phyloP scores from a whole-genome alignment of 495 filamentous ascomycete genomes.

The Penicillium maclennaniae region DNA sequence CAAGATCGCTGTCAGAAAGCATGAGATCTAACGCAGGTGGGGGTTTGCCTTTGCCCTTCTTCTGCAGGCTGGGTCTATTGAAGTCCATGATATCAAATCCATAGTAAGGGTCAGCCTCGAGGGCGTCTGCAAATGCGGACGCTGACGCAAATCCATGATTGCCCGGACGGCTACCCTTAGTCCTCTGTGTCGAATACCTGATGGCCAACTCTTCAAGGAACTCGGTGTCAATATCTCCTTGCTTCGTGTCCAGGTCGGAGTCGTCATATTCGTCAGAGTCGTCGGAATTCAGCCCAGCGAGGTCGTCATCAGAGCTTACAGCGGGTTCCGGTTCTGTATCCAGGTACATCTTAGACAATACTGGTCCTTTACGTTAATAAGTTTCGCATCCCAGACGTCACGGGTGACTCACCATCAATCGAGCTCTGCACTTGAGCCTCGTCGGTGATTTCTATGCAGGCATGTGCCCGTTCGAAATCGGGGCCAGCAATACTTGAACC shows the following conservation, averaged over 20 bases:
- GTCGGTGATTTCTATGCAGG: neutral
- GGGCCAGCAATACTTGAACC: constrained; percentile 2
- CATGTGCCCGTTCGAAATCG: neutral
- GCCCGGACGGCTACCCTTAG: constrained; percentile 7
- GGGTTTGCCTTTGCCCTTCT: constrained; percentile 55
- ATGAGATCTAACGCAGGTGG: constrained; percentile 41
- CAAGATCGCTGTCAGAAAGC: constrained; percentile 72
- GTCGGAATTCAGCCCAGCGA: constrained; percentile 7
- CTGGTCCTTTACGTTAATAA: constrained; percentile 8
- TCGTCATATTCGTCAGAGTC: constrained; percentile 3
- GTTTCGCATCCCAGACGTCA: neutral
- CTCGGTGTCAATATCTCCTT: constrained; percentile 14
- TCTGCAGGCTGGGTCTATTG: constrained; percentile 56
- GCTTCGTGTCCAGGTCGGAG: constrained; percentile 4
- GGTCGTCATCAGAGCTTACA: constrained; percentile 26
- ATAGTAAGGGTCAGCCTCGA: constrained; percentile 59
- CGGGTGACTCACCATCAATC: constrained; percentile 6
- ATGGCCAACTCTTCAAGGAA: constrained; percentile 19
- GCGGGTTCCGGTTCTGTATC: constrained; percentile 8
- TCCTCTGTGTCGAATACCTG: constrained; percentile 4
- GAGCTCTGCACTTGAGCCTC: constrained; percentile 6
- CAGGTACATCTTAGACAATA: constrained; percentile 14
- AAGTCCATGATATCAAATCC: constrained; percentile 83
- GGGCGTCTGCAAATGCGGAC: constrained; percentile 60
- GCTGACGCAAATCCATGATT: constrained; percentile 54